Conservation (phyloP, 352 stramenopile species). For the Phytophthora pini region DNA sequence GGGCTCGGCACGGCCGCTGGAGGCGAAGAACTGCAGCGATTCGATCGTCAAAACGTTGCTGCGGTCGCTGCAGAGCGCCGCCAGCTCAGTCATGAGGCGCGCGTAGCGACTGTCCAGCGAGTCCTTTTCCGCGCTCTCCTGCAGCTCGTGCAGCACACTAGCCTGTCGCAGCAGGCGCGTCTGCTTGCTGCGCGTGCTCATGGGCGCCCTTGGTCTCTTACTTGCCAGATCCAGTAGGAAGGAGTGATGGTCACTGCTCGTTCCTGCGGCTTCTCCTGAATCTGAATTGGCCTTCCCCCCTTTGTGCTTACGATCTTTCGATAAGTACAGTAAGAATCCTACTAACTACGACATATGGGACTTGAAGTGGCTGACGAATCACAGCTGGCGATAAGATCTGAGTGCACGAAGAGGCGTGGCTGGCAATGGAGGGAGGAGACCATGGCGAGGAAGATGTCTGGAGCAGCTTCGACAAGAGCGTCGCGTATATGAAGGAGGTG, state of each 20-base stretch:
- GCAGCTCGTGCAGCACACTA: constrained; percentile 82
- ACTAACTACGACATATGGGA: neutral
- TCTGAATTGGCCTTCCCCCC: constrained; percentile 16
- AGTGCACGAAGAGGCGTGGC: neutral
- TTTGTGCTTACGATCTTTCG: constrained; percentile 32
- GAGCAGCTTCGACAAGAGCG: constrained; percentile 58
- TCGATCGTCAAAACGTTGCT: constrained; percentile 78
- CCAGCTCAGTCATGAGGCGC: constrained; percentile 79
- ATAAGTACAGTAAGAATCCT: constrained; percentile 18
- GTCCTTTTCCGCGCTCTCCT: constrained; percentile 81
- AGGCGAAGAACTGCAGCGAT: constrained; percentile 75
- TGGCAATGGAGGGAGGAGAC: neutral
- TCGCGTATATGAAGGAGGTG: constrained; percentile 58
- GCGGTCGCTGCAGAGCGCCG: constrained; percentile 74
- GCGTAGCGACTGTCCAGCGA: constrained; percentile 73
- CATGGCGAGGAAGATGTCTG: constrained; percentile 40
- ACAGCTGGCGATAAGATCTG: neutral
- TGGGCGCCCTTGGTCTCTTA: constrained; percentile 23
- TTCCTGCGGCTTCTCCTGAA: constrained; percentile 12
- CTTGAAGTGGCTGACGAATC: constrained; percentile 24
- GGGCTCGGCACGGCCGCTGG: constrained; percentile 58
- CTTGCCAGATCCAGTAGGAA: constrained; percentile 7
- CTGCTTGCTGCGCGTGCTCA: constrained; percentile 36
- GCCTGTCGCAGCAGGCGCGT: constrained; percentile 60
- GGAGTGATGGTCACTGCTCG: constrained; percentile 37